These are phyloP conservation scores for Kluyveromyces marxianus DNA, from an alignment of 1,139 yeast genomes.

Conservation along the genomic window DNA sequence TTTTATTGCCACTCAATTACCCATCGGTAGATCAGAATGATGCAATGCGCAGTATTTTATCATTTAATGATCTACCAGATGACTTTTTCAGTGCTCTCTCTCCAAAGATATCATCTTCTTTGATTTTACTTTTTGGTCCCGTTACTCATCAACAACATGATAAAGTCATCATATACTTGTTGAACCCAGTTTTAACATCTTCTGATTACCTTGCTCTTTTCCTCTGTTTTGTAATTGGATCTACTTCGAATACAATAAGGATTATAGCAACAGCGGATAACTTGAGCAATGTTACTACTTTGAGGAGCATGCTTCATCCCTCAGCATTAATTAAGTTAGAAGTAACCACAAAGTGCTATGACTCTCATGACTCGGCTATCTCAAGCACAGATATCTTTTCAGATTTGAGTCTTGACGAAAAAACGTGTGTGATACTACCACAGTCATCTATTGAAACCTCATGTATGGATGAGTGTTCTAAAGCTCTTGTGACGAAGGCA, in stretches of 20 bases:
- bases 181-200: constrained; percentile 20
- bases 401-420: neutral
- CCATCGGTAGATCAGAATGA: constrained; percentile 19
- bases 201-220: constrained; percentile 26
- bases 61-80: constrained; percentile 24
- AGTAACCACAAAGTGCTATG: neutral
- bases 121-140: constrained; percentile 23
- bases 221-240: constrained; percentile 15
- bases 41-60: constrained; percentile 11
- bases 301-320: neutral
- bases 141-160: constrained; percentile 20
- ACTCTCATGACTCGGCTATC: neutral
- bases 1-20: constrained; percentile 24
- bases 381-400: neutral
- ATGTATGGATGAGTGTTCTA: neutral
- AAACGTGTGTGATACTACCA: neutral
- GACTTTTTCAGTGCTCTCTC: constrained; percentile 20
- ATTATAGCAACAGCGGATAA: neutral
- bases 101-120: constrained; percentile 14
- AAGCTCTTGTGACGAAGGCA: neutral
- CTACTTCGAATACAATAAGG: neutral
- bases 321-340: neutral
- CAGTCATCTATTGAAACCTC: neutral
- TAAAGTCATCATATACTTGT: constrained; percentile 17
- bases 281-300: neutral